Evolutionary conservation across 192 early-diverging fungal genomes (phyloP).

Genomic region (Dimargaris xerosporica): DNA sequence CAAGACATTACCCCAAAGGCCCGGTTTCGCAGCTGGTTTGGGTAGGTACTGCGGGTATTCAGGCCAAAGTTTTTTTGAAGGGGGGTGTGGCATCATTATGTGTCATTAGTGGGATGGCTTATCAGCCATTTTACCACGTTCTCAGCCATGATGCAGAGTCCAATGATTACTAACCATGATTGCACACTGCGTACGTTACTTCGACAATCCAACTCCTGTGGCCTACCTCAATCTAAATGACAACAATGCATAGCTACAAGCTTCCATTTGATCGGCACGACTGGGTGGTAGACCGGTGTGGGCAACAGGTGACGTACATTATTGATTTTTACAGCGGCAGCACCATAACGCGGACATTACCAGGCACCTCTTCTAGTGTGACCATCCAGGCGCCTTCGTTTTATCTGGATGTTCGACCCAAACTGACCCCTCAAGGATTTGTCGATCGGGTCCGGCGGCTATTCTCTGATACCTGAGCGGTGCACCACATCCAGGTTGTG

Average conservation of each 20-base stretch:
- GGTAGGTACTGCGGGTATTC: conserved; percentile 2
- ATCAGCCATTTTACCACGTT: neutral
- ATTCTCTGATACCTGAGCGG: neutral
- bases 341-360: conserved; percentile 22
- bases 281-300: conserved; percentile 88
- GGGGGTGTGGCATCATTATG: neutral
- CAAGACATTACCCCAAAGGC: conserved; percentile 24
- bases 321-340: conserved; percentile 85
- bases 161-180: neutral
- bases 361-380: conserved; percentile 23
- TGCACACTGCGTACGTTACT: neutral
- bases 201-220: neutral
- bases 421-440: conserved; percentile 30
- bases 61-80: neutral
- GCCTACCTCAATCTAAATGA: neutral
- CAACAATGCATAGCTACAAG: conserved; percentile 35
- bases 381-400: conserved; percentile 34
- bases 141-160: neutral
- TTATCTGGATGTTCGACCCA: conserved; percentile 82
- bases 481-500: too few relatives aligned
- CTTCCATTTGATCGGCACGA: conserved; percentile 88
- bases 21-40: conserved; percentile 18
- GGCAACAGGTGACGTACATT: conserved; percentile 66
- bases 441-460: conserved; percentile 19
- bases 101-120: neutral